Conservation (phyloP, 2,329 filamentous ascomycete species). For the Ceratocystis alfenasii region DNA sequence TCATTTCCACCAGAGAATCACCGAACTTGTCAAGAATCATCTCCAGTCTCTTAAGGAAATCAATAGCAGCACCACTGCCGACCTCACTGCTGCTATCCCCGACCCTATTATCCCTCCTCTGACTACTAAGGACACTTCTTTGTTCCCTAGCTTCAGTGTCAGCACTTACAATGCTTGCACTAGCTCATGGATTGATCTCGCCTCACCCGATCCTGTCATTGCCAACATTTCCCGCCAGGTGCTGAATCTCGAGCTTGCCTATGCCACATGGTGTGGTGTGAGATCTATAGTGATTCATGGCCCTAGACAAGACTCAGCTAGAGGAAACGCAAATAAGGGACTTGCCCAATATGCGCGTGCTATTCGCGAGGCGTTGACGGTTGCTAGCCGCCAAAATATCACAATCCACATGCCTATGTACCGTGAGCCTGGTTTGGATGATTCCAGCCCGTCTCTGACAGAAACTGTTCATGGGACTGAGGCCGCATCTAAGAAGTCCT, state of each 20-base stretch:
- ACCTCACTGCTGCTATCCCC: conserved; percentile 36
- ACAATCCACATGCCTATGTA: conserved; percentile 77
- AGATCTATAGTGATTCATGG: conserved; percentile 72
- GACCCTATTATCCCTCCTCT: conserved; percentile 55
- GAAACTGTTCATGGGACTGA: conserved; percentile 26
- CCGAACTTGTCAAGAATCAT: conserved; percentile 48
- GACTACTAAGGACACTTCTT: conserved; percentile 64
- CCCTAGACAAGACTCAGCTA: conserved; percentile 52
- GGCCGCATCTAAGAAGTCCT: conserved; percentile 30
- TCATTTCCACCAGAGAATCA: conserved; percentile 58
- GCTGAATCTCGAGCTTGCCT: conserved; percentile 79
- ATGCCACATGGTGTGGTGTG: conserved; percentile 89
- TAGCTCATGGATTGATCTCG: conserved; percentile 89
- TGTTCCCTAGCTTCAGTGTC: conserved; percentile 56
- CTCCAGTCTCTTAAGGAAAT: conserved; percentile 36
- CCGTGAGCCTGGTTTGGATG: conserved; percentile 51
- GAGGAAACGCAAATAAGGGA: conserved; percentile 38
- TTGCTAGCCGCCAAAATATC: conserved; percentile 66
- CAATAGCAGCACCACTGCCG: conserved; percentile 32
- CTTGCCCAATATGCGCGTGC: conserved; percentile 69
- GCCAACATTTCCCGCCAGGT: conserved; percentile 81
- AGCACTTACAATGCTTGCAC: conserved; percentile 64
- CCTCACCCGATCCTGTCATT: conserved; percentile 69
- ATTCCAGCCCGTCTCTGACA: conserved; percentile 42
- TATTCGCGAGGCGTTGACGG: conserved; percentile 63